Evolutionary conservation across 768 basidiomycete genomes (phyloP).

Genomic region (Boletus rubropictus): DNA sequence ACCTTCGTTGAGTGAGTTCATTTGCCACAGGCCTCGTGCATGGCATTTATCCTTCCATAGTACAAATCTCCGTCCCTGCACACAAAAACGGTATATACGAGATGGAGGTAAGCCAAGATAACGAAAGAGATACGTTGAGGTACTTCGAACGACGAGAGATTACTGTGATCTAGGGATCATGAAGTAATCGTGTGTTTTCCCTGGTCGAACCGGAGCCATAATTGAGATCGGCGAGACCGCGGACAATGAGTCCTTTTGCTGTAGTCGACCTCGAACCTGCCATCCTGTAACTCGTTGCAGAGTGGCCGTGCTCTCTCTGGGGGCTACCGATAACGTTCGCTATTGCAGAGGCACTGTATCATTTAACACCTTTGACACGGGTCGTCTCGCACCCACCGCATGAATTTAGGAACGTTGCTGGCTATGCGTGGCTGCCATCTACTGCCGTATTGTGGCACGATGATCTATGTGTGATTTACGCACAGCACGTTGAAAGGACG

Average conservation of each 20-base stretch:
- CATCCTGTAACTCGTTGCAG: constrained; percentile 16
- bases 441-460: constrained; percentile 1
- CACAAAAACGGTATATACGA: constrained; percentile 3
- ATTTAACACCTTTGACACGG: no score
- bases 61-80: constrained; percentile 8
- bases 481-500: neutral
- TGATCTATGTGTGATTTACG: neutral
- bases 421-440: neutral
- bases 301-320: neutral
- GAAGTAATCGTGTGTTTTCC: constrained; percentile 27
- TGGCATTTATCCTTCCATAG: neutral
- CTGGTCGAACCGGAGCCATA: no score
- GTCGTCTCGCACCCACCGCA: neutral
- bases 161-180: constrained; percentile 15
- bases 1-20: neutral
- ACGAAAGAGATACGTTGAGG: constrained; percentile 3
- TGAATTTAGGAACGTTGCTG: constrained; percentile 1
- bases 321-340: neutral
- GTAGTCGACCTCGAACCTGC: neutral
- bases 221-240: constrained; percentile 15
- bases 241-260: constrained; percentile 11
- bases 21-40: constrained; percentile 1
- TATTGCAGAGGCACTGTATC: constrained; percentile 2
- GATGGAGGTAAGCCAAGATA: constrained; percentile 16
- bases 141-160: constrained; percentile 8